These are phyloP conservation scores for Miamiensis avidus DNA, from an alignment of 169 alveolate species.

Conservation along the genomic window DNA sequence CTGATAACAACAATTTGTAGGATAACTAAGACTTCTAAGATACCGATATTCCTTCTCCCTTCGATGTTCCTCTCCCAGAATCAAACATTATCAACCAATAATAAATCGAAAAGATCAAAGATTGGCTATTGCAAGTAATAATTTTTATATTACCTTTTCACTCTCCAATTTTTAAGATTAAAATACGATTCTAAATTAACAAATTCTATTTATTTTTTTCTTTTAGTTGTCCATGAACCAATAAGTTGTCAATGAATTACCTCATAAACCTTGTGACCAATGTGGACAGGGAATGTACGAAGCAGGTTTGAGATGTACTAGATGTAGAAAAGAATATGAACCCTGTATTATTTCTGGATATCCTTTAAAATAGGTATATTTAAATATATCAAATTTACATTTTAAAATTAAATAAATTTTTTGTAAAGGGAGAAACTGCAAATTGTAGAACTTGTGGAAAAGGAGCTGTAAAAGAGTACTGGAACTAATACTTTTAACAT, in stretches of 20 bases:
- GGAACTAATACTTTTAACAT: slow-evolving; percentile 80
- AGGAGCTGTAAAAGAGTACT: slow-evolving; percentile 81
- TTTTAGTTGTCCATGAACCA: slow-evolving; percentile 61
- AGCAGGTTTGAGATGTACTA: slow-evolving; percentile 69
- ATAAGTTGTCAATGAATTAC: slow-evolving; percentile 57
- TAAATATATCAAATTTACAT: too few relatives aligned
- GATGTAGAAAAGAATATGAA: slow-evolving; percentile 68
- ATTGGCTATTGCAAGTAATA: slow-evolving; percentile 79
- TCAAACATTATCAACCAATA: slow-evolving; percentile 65
- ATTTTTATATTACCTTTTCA: too few relatives aligned
- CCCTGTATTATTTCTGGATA: slow-evolving; percentile 89
- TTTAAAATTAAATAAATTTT: too few relatives aligned
- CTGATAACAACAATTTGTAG: slow-evolving; percentile 80
- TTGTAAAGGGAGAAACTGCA: slow-evolving; percentile 54
- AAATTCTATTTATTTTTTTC: not conserved
- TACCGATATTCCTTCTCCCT: slow-evolving; percentile 92
- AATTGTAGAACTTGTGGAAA: slow-evolving; percentile 84
- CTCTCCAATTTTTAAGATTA: not conserved
- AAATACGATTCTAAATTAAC: not conserved
- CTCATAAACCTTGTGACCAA: slow-evolving; percentile 74
- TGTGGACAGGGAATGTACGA: slow-evolving; percentile 83
- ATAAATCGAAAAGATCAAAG: slow-evolving; percentile 83
- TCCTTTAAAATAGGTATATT: slow-evolving; percentile 55
- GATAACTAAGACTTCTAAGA: slow-evolving; percentile 66
- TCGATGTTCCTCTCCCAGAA: slow-evolving; percentile 85